Evolutionary conservation across 441 rosid species (phyloP).

Genomic region (Adansonia madagascariensis): DNA sequence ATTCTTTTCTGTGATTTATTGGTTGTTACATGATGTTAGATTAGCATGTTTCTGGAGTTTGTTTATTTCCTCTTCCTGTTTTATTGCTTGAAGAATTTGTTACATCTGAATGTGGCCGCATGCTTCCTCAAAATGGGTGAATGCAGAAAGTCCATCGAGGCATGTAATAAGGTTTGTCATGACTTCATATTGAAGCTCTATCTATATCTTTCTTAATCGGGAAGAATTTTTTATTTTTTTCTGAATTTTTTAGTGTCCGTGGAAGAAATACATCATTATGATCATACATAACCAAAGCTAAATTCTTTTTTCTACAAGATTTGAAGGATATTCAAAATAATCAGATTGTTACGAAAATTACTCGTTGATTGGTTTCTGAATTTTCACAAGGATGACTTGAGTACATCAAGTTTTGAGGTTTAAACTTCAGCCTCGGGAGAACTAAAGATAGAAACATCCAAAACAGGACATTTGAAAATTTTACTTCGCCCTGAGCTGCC

Average conservation of each 20-base stretch:
- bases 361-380: not conserved
- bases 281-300: not conserved
- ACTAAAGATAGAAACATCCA: not conserved
- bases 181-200: slow-evolving; percentile 7
- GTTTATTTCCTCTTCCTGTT: slow-evolving; percentile 26
- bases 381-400: not conserved
- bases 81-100: slow-evolving; percentile 57
- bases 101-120: slow-evolving; percentile 88
- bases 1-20: not conserved
- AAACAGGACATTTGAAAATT: not conserved
- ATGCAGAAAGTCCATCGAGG: slow-evolving; percentile 80
- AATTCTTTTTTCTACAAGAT: not conserved
- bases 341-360: not conserved
- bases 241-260: not conserved
- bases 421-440: not conserved
- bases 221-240: not conserved
- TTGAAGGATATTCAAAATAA: not conserved
- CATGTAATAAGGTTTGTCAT: slow-evolving; percentile 76
- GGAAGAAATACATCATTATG: not conserved
- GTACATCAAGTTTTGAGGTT: not conserved
- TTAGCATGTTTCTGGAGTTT: slow-evolving; percentile 21
- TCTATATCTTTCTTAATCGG: not conserved
- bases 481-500: not conserved
- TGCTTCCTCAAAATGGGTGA: slow-evolving; percentile 89
- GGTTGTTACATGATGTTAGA: not conserved